phyloP scores from a whole-genome alignment of 164 flowering plant genomes.

The Nelumbo lutea region DNA sequence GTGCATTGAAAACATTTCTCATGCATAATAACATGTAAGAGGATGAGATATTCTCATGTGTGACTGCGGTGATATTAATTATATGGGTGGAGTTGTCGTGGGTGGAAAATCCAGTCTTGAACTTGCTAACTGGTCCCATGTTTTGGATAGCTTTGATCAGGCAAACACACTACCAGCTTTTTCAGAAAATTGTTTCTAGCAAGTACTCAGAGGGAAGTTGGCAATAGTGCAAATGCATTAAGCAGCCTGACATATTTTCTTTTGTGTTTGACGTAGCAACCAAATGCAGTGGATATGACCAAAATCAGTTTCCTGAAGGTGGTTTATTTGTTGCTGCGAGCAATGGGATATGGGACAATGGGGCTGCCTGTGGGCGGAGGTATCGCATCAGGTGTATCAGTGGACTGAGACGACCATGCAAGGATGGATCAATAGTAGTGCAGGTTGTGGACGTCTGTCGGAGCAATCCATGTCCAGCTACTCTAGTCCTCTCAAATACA shows the following conservation, averaged over 20 bases:
- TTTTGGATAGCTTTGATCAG: no score
- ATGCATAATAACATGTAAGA: no score
- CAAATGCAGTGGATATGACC: slow-evolving; percentile 36
- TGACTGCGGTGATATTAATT: no score
- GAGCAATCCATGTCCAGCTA: slow-evolving; percentile 38
- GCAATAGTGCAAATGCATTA: no score
- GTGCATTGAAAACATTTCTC: no score
- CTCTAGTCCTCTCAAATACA: slow-evolving; percentile 35
- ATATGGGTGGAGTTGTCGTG: no score
- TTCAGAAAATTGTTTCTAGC: background rate
- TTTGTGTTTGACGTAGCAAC: slow-evolving; percentile 36
- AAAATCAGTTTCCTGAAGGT: slow-evolving; percentile 39
- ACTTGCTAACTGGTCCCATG: no score
- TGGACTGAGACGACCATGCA: slow-evolving; percentile 48
- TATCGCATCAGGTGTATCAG: slow-evolving; percentile 49
- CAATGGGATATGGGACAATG: slow-evolving; percentile 62
- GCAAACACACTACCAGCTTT: no score
- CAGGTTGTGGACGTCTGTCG: slow-evolving; percentile 45
- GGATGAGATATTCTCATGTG: no score
- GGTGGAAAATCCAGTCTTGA: no score
- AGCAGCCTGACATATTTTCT: slow-evolving; percentile 1
- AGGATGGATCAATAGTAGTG: slow-evolving; percentile 33
- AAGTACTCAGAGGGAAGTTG: no score
- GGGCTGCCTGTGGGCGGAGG: slow-evolving; percentile 55
- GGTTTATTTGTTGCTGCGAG: slow-evolving; percentile 30